Conservation (phyloP, 106 monocot genomes). For the Apostasia shenzhenica region DNA sequence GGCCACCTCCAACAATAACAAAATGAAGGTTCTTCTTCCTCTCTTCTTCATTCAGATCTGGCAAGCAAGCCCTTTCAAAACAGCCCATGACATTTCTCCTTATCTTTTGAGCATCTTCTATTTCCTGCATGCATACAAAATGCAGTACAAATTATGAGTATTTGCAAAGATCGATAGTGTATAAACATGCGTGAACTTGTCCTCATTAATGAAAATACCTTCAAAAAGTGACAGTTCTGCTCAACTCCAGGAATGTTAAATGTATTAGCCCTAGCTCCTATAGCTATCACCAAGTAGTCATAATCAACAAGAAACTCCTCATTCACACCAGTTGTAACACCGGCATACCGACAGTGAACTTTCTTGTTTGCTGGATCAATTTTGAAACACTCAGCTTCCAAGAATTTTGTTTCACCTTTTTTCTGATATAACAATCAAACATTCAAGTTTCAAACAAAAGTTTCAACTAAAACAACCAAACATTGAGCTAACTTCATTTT, state of each 20-base stretch:
- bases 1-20: conserved; percentile 35
- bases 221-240: conserved; percentile 62
- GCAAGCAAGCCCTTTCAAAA: conserved; percentile 57
- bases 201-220: conserved; percentile 17
- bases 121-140: conserved; percentile 29
- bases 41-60: conserved; percentile 45
- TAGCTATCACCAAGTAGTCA: conserved; percentile 29
- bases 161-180: too few species aligned
- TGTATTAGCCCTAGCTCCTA: conserved; percentile 54
- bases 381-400: conserved; percentile 22
- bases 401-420: conserved; percentile 34
- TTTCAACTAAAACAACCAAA: too few species aligned
- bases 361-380: conserved; percentile 27
- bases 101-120: conserved; percentile 61
- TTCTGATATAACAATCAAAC: conserved; percentile 22
- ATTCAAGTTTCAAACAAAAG: too few species aligned
- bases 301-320: conserved; percentile 48
- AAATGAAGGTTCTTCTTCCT: conserved; percentile 46
- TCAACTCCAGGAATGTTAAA: conserved; percentile 61
- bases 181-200: background rate
- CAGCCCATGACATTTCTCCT: conserved; percentile 44
- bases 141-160: too few species aligned
- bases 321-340: conserved; percentile 37
- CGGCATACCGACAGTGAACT: conserved; percentile 15
- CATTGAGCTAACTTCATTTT: too few species aligned